These are phyloP conservation scores for Rutstroemia sp. DNA, from an alignment of 2,329 filamentous ascomycete species.

Conservation along the genomic window DNA sequence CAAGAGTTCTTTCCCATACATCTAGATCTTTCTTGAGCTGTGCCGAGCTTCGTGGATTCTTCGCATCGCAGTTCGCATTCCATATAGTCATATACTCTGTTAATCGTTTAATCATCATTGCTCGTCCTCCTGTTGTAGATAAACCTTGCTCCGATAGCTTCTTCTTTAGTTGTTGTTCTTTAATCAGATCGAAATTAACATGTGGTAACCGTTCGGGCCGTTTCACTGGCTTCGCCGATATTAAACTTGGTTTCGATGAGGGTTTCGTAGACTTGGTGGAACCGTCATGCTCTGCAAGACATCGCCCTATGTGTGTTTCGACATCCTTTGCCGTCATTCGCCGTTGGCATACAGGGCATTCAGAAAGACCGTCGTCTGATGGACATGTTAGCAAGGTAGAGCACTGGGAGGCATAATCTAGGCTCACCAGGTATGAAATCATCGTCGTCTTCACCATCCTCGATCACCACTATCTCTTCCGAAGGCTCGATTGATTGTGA, in stretches of 20 bases:
- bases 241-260: constrained; percentile 14
- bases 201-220: constrained; percentile 49
- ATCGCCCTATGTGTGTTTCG: constrained; percentile 30
- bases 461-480: constrained; percentile 28
- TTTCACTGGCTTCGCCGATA: not conserved
- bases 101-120: constrained; percentile 70
- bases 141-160: constrained; percentile 79
- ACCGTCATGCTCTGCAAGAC: constrained; percentile 25
- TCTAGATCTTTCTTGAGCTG: constrained; percentile 75
- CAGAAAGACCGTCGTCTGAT: constrained; percentile 52
- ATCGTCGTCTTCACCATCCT: constrained; percentile 23
- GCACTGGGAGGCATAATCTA: not conserved
- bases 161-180: constrained; percentile 67
- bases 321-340: constrained; percentile 65
- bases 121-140: constrained; percentile 58
- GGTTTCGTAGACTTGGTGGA: constrained; percentile 6
- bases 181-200: constrained; percentile 82
- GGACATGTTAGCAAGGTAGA: constrained; percentile 3
- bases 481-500: constrained; percentile 30
- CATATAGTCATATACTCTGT: constrained; percentile 92
- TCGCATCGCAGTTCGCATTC: constrained; percentile 94
- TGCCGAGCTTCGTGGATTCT: constrained; percentile 57
- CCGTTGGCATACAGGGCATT: constrained; percentile 71
- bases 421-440: constrained; percentile 25
- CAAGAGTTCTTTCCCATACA: constrained; percentile 79